Evolutionary conservation across 176 grass and related monocot species (phyloP).

Genomic region (Echinochloa phyllopogon): DNA sequence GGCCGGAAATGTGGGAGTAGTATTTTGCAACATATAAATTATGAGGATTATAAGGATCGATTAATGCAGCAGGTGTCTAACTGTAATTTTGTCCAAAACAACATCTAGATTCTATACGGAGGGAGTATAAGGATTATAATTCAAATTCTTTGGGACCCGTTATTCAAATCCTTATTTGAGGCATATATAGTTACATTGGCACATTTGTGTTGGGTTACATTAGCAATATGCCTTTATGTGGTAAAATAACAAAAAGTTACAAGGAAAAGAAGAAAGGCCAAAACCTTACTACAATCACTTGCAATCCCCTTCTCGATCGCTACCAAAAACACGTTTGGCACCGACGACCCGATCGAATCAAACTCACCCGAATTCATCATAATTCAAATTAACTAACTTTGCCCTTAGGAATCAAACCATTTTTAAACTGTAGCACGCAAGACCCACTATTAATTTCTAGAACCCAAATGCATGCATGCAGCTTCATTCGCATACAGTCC

Average conservation of each 20-base stretch:
- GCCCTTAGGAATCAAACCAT: background rate
- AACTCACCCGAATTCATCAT: conserved; percentile 17
- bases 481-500: background rate
- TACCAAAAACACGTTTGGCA: conserved; percentile 36
- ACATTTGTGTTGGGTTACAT: conserved; percentile 31
- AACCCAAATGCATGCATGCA: background rate
- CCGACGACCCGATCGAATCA: conserved; percentile 11
- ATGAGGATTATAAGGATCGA: no score
- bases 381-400: conserved; percentile 20
- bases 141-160: background rate
- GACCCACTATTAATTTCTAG: conserved; percentile 2
- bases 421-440: background rate
- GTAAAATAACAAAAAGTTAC: conserved; percentile 12
- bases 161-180: conserved; percentile 35
- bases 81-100: no score
- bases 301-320: background rate
- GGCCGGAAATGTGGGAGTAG: background rate
- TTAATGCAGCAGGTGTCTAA: no score
- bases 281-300: conserved; percentile 33
- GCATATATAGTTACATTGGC: conserved; percentile 15
- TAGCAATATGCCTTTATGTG: conserved; percentile 34
- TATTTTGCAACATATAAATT: conserved; percentile 1
- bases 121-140: no score
- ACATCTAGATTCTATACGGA: no score
- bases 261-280: background rate